These are phyloP conservation scores for Neoascochyta sp. DNA, from an alignment of 2,329 filamentous ascomycete species.

Conservation along the genomic window DNA sequence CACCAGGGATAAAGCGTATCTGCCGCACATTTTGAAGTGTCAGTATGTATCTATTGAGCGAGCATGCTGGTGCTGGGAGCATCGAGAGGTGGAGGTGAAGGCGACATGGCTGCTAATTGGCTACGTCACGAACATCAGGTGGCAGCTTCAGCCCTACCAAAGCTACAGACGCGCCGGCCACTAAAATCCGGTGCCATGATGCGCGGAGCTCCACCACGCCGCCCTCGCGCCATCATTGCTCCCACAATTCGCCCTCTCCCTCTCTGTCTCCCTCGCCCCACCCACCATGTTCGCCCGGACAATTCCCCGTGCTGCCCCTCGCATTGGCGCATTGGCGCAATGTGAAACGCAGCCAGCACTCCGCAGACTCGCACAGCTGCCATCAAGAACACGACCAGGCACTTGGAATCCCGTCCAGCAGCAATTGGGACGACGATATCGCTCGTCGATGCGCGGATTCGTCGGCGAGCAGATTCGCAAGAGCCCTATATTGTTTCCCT, in stretches of 20 bases:
- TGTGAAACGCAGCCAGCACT: slow-evolving; percentile 23
- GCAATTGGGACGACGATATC: slow-evolving; percentile 25
- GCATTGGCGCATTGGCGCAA: slow-evolving; percentile 18
- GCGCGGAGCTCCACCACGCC: slow-evolving; percentile 14
- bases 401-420: slow-evolving; percentile 26
- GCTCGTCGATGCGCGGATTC: slow-evolving; percentile 22
- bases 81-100: slow-evolving; percentile 14
- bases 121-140: slow-evolving; percentile 35
- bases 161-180: slow-evolving; percentile 18
- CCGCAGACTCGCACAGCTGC: slow-evolving; percentile 17
- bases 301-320: slow-evolving; percentile 23
- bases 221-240: slow-evolving; percentile 8
- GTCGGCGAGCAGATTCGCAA: slow-evolving; percentile 35
- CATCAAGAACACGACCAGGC: slow-evolving; percentile 19
- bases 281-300: slow-evolving; percentile 38
- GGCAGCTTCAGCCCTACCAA: slow-evolving; percentile 28
- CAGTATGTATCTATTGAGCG: no score
- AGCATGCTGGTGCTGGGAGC: no score
- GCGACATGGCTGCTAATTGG: slow-evolving; percentile 23
- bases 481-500: slow-evolving; percentile 41
- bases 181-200: slow-evolving; percentile 26
- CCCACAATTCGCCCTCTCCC: slow-evolving; percentile 14
- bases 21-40: slow-evolving; percentile 58
- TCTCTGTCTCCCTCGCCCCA: no score
- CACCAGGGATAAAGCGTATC: slow-evolving; percentile 63